Base-by-base conservation (phyloP, 2,329 filamentous ascomycete species). In the Arthroderma sp. region DNA sequence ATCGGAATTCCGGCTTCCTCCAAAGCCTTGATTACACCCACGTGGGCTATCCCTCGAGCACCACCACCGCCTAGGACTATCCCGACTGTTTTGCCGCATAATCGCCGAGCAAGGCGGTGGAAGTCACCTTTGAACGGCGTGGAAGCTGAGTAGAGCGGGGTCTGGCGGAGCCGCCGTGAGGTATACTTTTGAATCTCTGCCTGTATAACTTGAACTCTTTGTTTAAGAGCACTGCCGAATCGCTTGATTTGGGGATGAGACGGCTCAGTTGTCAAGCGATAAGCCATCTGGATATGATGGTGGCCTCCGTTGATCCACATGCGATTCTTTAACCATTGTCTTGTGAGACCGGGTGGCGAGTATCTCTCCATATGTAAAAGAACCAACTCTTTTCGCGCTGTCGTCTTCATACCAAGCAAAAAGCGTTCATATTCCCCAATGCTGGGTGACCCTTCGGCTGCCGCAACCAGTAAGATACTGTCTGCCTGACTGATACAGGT, bases 101-200 rank as follows among this genome's bases (percentile, higher is more conserved):
- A 72, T 5, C 88, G 76, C 44, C 93, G 77, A 3, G 89, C 91
- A 22, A 98, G 75, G 8, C 91, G 80, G 62, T 98, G 89, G 55
- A 98, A 96, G 56, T 98, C 91, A 2, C 91, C 86, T 62, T 98
- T 98, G 69, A 87, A 94, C 0, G 88, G 83, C 0, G 86, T 87
- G 44, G 96, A 86, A 0, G 88, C 81, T 0, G 88, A 87, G 60
- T 96, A 98, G 32, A 94, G 77, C 0, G 87, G 83, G 3, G 81
- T 83, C 55, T 94, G 87, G 28, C 85, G 80, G n/a, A 94, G 80
- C 52, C 85, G 82, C n/a, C 86, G 77, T 1, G 87, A 94, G 0
- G 93, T 96, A 61, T 95, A 98, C 60, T 95, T 96, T 58, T 96
- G 89, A 15, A 98, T 95, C 59, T 96, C 91, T 0, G 91, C 91